phyloP scores from a whole-genome alignment of 768 basidiomycete genomes.

The Lactarius trivialis region DNA sequence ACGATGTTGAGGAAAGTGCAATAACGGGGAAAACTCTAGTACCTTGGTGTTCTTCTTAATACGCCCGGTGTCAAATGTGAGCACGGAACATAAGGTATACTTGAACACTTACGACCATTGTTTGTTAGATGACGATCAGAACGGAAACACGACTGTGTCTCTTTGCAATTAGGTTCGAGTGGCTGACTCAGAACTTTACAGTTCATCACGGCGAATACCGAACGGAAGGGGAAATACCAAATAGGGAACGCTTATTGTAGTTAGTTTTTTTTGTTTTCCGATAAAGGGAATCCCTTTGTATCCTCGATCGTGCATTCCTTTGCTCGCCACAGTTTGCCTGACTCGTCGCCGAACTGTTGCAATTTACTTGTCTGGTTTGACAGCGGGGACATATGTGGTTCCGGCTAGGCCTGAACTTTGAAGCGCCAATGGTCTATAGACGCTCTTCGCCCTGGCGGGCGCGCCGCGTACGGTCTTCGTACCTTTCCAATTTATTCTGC shows the following conservation, averaged over 20 bases:
- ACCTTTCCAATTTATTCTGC: background rate
- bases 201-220: conserved; percentile 28
- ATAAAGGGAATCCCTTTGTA: conserved; percentile 29
- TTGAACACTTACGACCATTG: conserved; percentile 41
- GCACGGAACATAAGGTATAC: background rate
- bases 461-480: background rate
- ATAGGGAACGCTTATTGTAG: conserved; percentile 15
- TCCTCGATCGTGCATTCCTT: conserved; percentile 9
- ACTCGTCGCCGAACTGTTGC: too few species aligned
- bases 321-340: conserved; percentile 2
- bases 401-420: background rate
- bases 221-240: background rate
- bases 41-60: conserved; percentile 22
- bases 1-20: background rate
- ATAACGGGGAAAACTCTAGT: background rate
- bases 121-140: conserved; percentile 48
- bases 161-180: conserved; percentile 53
- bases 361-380: background rate
- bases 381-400: background rate
- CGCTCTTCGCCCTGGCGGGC: background rate
- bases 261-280: conserved; percentile 13
- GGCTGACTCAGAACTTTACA: conserved; percentile 38
- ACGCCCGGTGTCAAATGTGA: background rate
- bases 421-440: background rate
- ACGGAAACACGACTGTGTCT: conserved; percentile 17